Evolutionary conservation across 768 basidiomycete genomes (phyloP), one percentile per base, ranked within the genome.

Genomic region (Leccinum ochraceum): DNA sequence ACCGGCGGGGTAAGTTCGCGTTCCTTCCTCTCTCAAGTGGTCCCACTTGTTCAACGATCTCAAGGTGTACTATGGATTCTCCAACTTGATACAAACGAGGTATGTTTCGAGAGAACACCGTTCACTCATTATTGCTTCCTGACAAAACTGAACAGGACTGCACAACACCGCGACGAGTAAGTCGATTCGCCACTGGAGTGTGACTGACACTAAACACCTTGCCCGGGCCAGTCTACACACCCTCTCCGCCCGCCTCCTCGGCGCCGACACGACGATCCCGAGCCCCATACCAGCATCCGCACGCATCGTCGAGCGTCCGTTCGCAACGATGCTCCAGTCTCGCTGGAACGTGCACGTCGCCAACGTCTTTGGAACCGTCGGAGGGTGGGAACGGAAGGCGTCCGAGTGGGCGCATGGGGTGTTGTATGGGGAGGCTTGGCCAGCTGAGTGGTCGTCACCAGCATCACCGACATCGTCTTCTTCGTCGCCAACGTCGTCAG

Each of bases 21-120:
- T 44, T 44, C 44, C 44, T 20, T 1, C 42, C 7, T 28, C 9
- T 44, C 39, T 44, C 39, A 42, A 42, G 39, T n/a, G 39, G 10
- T 32, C 42, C 42, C 37, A 17, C 16, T 3, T 34, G 1, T 0
- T 17, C 16, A 4, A 39, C 16, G 7, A 39, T n/a, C 4, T 34
- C 34, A 62, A 86, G 87, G 78, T 88, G 6, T 89, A 89, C 74
- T 89, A 89, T 71, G 87, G 86, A 24, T 86, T 89, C 69, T 88
- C 87, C 3, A 84, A 81, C 66, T 68, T 87, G 71, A 86, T 89
- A 53, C 80, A 83, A 53, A 80, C 81, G 50, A 79, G 79, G 87
- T 86, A 56, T 44, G 79, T 67, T 13, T 26, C 34, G 34, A 24
- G n/a, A 9, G 17, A 22, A 11, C 51, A 28, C 8, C 30, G n/a